Percentiles rank a stretch among this genome's conserved stretches.
Evolutionary conservation across 2,329 filamentous ascomycete genomes (phyloP).

Genomic region (Lachnellula subtilissima): DNA sequence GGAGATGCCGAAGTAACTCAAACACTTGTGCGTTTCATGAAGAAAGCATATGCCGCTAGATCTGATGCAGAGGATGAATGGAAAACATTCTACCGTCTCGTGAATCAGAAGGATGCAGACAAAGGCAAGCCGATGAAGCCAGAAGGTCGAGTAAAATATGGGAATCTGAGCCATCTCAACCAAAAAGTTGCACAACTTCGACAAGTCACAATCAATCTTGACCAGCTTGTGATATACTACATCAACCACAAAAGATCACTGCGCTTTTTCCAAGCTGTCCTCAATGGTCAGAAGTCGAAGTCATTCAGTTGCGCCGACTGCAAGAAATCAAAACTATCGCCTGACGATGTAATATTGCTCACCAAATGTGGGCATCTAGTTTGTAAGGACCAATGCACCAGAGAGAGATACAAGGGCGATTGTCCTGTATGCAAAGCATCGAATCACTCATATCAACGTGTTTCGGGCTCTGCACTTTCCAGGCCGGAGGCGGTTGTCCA

Average conservation of each 20-base stretch:
- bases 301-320: not conserved
- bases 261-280: not conserved
- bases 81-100: slow-evolving; percentile 24
- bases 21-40: not conserved
- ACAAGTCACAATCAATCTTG: not conserved
- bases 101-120: not conserved
- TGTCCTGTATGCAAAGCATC: not conserved
- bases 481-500: not conserved
- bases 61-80: slow-evolving; percentile 27
- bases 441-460: not conserved
- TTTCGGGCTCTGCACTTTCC: not conserved
- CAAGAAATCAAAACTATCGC: not conserved
- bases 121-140: not conserved
- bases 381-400: slow-evolving; percentile 27
- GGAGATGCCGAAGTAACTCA: slow-evolving; percentile 4
- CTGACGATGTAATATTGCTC: slow-evolving; percentile 35
- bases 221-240: not conserved
- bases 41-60: slow-evolving; percentile 11
- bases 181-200: not conserved
- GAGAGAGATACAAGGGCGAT: slow-evolving; percentile 1
- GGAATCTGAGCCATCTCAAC: not conserved
- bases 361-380: slow-evolving; percentile 47
- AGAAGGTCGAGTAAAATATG: not conserved
- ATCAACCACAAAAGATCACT: not conserved
- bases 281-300: not conserved